Base-by-base conservation (phyloP, 2,329 filamentous ascomycete genomes). In the Fusarium clavum region DNA sequence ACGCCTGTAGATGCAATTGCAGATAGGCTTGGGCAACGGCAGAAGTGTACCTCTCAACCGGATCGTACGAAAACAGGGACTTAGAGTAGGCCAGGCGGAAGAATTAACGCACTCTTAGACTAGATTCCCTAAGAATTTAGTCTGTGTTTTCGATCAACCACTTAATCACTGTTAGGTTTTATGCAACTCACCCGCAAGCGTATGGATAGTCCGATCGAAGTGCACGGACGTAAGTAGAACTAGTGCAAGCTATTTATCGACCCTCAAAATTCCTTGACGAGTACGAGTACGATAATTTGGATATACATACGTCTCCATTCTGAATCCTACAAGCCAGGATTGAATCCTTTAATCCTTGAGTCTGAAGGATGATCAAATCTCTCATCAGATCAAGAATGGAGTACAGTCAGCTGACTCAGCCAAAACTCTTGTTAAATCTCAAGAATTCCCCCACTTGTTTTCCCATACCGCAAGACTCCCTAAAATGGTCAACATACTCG, bases 401-500 rank as follows among this genome's bases (percentile, higher is more conserved):
- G 34, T 38, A 38, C 6, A n/a, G 4, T 38, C 34, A 38, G 34
- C 18, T 38, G 34, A 38, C 18, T n/a, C n/a, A 6, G 12, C 10
- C 18, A n/a, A n/a, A 38, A 38, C n/a, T 18, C 30, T 24, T 6
- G 0, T 8, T 43, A 41, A 18, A 22, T 29, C n/a, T 29, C 6
- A 11, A 14, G 13, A 8, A n/a, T 14, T 20, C 27, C 40, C 13
- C 22, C 3, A 14, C 10, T n/a, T 18, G 9, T 22, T 48, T 41
- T 1, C 8, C 10, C 6, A 34, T 12, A n/a, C n/a, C 20, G 20
- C 5, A n/a, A 18, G 3, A 16, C 10, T 2, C 8, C 22, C 4
- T 20, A 32, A 12, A 14, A 75, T 75, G 72, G 63, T 48, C 3
- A 59, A 43, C 0, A 3, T 48, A 1, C 8, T 64, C 2, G 32